Conservation (phyloP, 139 green algal genomes). For the Haematococcus sp. region DNA sequence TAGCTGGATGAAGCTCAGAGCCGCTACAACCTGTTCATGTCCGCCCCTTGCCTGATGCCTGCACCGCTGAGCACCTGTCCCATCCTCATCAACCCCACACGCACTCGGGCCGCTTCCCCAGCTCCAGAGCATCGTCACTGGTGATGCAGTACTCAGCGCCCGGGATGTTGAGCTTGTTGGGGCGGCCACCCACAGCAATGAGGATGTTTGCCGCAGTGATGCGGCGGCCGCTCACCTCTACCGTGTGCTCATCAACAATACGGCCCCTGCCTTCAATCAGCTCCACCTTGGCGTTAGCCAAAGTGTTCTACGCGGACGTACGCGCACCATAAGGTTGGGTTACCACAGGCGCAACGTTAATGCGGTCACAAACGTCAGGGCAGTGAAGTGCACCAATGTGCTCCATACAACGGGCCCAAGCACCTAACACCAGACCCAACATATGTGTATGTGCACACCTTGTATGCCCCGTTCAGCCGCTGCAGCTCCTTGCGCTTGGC, state of each 20-base stretch:
- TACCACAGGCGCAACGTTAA: too few species aligned
- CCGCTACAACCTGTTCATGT: too few species aligned
- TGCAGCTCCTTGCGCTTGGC: constrained; percentile 90
- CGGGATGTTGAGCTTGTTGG: constrained; percentile 77
- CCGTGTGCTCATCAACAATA: constrained; percentile 85
- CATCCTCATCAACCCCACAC: too few species aligned
- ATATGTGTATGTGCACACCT: constrained; percentile 5
- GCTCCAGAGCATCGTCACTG: constrained; percentile 88
- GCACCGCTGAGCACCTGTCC: too few species aligned
- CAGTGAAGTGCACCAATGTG: too few species aligned
- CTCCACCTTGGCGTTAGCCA: constrained; percentile 28
- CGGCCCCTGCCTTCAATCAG: constrained; percentile 80
- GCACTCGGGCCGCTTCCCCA: constrained; percentile 67
- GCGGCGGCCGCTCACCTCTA: constrained; percentile 53
- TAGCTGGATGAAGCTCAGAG: too few species aligned
- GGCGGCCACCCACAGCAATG: constrained; percentile 82
- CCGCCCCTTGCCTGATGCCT: too few species aligned
- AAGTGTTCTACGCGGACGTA: neutral
- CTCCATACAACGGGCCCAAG: too few species aligned
- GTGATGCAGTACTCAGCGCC: constrained; percentile 89
- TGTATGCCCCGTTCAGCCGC: constrained; percentile 90
- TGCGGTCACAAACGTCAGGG: too few species aligned
- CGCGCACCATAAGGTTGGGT: neutral
- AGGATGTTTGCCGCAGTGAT: constrained; percentile 85
- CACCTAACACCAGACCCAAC: neutral